Conservation (phyloP, 176 grass and related monocot genomes). For the Hordeum marinum region DNA sequence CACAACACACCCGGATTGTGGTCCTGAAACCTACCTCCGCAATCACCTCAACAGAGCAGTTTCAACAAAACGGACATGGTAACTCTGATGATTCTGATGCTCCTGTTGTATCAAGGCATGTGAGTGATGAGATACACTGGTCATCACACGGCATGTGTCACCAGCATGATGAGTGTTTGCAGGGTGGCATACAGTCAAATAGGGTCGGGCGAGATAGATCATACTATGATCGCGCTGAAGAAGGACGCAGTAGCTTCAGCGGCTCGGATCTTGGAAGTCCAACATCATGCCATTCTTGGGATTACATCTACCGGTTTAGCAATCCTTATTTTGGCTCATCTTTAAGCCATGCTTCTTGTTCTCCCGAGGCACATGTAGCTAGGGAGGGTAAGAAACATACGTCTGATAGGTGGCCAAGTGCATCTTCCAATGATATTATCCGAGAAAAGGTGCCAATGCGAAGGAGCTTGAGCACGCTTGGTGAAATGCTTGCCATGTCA, state of each 20-base stretch:
- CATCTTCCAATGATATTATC: slow-evolving; percentile 49
- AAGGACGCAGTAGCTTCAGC: slow-evolving; percentile 52
- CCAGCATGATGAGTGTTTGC: slow-evolving; percentile 69
- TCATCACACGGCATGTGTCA: slow-evolving; percentile 31
- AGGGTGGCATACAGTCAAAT: slow-evolving; percentile 59
- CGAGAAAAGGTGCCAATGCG: slow-evolving; percentile 41
- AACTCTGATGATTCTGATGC: slow-evolving; percentile 40
- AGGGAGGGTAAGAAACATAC: slow-evolving; percentile 80
- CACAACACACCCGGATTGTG: slow-evolving; percentile 72
- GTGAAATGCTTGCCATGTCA: slow-evolving; percentile 89
- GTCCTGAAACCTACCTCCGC: slow-evolving; percentile 73
- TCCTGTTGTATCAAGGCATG: slow-evolving; percentile 37
- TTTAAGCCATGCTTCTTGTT: slow-evolving; percentile 67
- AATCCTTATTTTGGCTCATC: slow-evolving; percentile 78
- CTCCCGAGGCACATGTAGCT: slow-evolving; percentile 74
- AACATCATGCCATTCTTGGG: slow-evolving; percentile 75
- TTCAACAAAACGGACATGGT: slow-evolving; percentile 33
- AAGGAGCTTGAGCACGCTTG: slow-evolving; percentile 89
- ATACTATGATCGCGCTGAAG: slow-evolving; percentile 50
- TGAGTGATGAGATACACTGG: slow-evolving; percentile 37
- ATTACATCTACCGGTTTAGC: slow-evolving; percentile 56
- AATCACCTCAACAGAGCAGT: slow-evolving; percentile 21
- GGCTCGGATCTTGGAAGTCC: slow-evolving; percentile 67
- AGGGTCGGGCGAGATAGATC: slow-evolving; percentile 44
- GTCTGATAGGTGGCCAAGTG: slow-evolving; percentile 77